These are phyloP conservation scores for Ascochyta koolunga DNA, from an alignment of 2,329 filamentous ascomycete species.

Conservation along the genomic window DNA sequence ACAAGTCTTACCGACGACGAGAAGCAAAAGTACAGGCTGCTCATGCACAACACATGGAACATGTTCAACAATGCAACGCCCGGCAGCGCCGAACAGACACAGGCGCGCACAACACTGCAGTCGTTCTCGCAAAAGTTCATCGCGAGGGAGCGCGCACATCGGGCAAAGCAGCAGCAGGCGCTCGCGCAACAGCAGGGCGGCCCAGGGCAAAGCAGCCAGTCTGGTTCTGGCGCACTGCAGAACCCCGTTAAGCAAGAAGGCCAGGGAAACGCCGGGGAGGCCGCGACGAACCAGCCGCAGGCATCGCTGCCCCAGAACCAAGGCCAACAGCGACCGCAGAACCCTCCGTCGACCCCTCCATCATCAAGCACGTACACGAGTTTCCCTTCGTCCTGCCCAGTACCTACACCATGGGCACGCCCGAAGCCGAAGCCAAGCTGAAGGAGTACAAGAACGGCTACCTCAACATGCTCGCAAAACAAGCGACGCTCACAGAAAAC, in stretches of 20 bases:
- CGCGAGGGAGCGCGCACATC: constrained; percentile 53
- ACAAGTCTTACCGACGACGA: constrained; percentile 57
- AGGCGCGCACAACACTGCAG: constrained; percentile 58
- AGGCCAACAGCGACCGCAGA: constrained; percentile 18
- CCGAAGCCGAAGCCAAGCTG: constrained; percentile 44
- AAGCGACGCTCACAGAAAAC: constrained; percentile 35
- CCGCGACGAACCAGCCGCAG: constrained; percentile 10
- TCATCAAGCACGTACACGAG: constrained; percentile 46
- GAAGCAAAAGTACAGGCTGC: constrained; percentile 61
- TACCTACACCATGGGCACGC: constrained; percentile 37
- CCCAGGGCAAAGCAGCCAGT: constrained; percentile 31
- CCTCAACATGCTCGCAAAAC: constrained; percentile 41
- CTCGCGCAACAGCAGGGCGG: constrained; percentile 20
- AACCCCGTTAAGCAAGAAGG: constrained; percentile 31
- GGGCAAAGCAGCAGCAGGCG: constrained; percentile 40
- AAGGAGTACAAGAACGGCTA: constrained; percentile 46
- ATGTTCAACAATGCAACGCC: constrained; percentile 56
- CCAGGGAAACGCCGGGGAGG: constrained; percentile 5
- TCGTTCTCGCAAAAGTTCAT: constrained; percentile 60
- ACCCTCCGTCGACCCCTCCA: constrained; percentile 36
- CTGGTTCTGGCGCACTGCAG: constrained; percentile 31
- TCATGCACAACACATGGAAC: constrained; percentile 62
- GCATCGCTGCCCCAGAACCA: constrained; percentile 15
- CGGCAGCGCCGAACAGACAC: constrained; percentile 57
- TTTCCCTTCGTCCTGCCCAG: constrained; percentile 44